Conservation (phyloP, 352 stramenopile genomes). For the Globisporangium parvum region DNA sequence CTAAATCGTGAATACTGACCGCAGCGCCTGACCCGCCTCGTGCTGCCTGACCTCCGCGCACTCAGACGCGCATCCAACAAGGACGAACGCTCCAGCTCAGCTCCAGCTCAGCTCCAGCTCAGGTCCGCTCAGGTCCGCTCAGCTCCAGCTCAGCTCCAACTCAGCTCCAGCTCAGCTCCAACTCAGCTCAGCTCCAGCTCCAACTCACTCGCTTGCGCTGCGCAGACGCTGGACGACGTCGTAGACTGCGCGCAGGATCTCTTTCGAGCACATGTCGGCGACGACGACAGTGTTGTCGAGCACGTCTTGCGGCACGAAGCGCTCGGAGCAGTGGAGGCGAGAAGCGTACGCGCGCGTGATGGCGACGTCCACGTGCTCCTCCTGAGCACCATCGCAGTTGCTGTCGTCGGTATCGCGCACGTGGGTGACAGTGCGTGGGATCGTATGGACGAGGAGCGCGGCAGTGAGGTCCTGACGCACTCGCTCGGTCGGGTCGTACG, state of each 20-base stretch:
- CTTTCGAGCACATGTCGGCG: constrained; percentile 15
- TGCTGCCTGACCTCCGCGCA: too few species aligned
- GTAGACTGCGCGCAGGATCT: constrained; percentile 15
- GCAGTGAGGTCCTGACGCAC: constrained; percentile 13
- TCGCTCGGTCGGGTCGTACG: constrained; percentile 7
- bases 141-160: too few species aligned
- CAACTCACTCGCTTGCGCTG: background rate
- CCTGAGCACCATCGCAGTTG: background rate
- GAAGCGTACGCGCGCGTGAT: constrained; percentile 9
- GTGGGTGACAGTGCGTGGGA: background rate
- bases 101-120: too few species aligned
- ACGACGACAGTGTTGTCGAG: constrained; percentile 3
- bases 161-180: background rate
- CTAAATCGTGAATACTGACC: too few species aligned
- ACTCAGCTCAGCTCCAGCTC: too few species aligned
- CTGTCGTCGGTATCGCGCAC: background rate
- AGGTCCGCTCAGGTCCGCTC: too few species aligned
- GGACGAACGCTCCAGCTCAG: too few species aligned
- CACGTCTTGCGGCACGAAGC: constrained; percentile 5
- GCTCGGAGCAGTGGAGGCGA: constrained; percentile 6
- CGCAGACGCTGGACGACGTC: constrained; percentile 4
- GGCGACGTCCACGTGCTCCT: constrained; percentile 4
- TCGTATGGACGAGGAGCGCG: background rate
- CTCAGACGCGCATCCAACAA: too few species aligned
- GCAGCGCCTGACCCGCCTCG: too few species aligned